Conservation (phyloP, 2,329 filamentous ascomycete genomes). For the Stagonosporopsis cucurbitacearum region DNA sequence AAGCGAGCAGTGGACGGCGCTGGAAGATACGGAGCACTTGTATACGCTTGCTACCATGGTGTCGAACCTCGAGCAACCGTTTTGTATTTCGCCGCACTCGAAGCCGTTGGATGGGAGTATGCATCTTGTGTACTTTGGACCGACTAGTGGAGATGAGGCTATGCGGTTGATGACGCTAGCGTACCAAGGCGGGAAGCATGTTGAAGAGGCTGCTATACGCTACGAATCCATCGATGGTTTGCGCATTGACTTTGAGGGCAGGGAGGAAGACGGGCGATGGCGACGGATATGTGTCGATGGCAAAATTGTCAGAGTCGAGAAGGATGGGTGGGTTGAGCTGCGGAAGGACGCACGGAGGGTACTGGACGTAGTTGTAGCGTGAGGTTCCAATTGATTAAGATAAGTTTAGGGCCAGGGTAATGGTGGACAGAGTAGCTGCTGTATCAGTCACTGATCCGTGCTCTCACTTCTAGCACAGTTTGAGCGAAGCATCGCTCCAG, state of each 20-base stretch:
- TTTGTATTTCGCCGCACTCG: constrained; percentile 79
- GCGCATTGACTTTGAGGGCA: constrained; percentile 63
- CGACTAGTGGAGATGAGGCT: constrained; percentile 67
- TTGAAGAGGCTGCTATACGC: constrained; percentile 62
- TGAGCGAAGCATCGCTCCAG: too few species aligned
- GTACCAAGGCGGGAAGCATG: constrained; percentile 64
- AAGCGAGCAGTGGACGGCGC: constrained; percentile 33
- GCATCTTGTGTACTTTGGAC: constrained; percentile 76
- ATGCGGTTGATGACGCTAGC: constrained; percentile 78
- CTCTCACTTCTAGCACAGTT: too few species aligned
- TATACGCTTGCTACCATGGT: constrained; percentile 81
- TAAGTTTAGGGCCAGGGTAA: background rate
- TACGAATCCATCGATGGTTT: constrained; percentile 76
- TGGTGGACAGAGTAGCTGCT: too few species aligned
- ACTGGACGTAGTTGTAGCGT: constrained; percentile 43
- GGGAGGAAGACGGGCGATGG: constrained; percentile 75
- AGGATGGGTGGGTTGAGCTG: constrained; percentile 74
- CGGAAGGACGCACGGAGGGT: constrained; percentile 54
- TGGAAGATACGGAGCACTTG: constrained; percentile 63
- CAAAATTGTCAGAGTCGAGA: constrained; percentile 77
- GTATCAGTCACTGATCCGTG: too few species aligned
- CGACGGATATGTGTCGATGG: constrained; percentile 91
- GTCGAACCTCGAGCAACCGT: constrained; percentile 80
- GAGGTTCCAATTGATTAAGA: background rate
- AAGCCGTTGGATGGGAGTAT: constrained; percentile 73